Evolutionary conservation across 2,329 filamentous ascomycete genomes (phyloP), one percentile per base, ranked within the genome.

Genomic region (Zymoseptoria tritici): DNA sequence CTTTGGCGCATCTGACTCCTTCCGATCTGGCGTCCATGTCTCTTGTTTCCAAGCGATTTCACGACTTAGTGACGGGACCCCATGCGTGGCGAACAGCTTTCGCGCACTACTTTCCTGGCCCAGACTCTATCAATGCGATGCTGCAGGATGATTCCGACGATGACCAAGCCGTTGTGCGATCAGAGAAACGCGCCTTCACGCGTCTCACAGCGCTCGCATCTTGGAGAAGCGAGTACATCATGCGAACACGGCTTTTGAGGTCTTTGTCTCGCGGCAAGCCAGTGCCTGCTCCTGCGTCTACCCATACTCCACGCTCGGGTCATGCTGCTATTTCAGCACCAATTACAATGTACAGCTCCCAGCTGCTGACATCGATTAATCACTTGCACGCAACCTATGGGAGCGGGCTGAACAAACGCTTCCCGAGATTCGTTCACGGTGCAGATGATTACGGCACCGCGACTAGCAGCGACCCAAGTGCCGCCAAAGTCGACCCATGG

Each of bases 71-170:
- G 58, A 96, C 91, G 4, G 93, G 90, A 1, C 90, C 92, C 16
- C 91, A 97, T 76, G 91, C 91, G 7, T 97, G 93, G 93, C 86
- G 91, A 64, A 89, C 91, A 72, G 93, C 92, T 5, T 97, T 97
- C 71, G 83, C 90, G 67, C 90, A 92, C 63, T 93, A 87, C 76
- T 99, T 97, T 68, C 90, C 90, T 0, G 91, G 89, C 1, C 84
- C 88, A 22, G 83, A 87, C 69, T 80, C 81, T 5, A 70, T 86
- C 53, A 72, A 75, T 60, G 68, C 73, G 63, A 63, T 67, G 4
- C 62, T 71, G 49, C 71, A 76, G 58, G 68, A 75, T 1, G 76
- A 77, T 66, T 77, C 80, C 21, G 74, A 78, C 22, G 77, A 83
- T 75, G 52, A 74, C 76, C 57, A 85, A 84, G 68, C 74, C 73